Base-by-base conservation (phyloP, 2,329 filamentous ascomycete genomes). In the Dothiorella sarmentorum region DNA sequence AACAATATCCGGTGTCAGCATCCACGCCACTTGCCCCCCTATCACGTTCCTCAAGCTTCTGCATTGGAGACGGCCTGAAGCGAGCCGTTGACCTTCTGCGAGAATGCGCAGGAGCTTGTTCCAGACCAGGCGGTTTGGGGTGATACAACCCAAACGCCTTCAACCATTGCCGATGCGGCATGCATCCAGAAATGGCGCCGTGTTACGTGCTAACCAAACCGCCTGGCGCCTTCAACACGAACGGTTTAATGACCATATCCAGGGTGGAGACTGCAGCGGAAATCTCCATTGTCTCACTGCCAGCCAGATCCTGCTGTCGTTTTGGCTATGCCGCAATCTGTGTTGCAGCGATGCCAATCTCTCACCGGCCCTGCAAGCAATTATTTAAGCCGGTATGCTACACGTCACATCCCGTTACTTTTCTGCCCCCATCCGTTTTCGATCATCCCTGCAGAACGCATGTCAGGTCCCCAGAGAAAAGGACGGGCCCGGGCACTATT, bases 311-410 rank as follows among this genome's bases (percentile, higher is more conserved):
- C 52, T 33, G 18, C 51, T 42, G n/a, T 35, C 24, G 33, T 40
- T n/a, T n/a, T 38, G n/a, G 35, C 49, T 24, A 42, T 42, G 51
- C 51, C 18, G 51, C 52, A 11, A 44, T 33, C 38, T 24, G 40
- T 56, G 52, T 56, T 42, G 38, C 51, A 43, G 51, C 51, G 33
- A 15, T 52, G 51, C 52, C 26, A 56, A 44, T 56, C 52, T 35
- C 40, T 35, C 52, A 56, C 52, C 52, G 52, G 52, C 52, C 52
- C 38, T 53, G 52, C 20, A 43, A 33, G 26, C 38, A 27, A 20
- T 29, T 26, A 3, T 7, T 27, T 56, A 10, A 56, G 52, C 52
- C 52, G 52, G 17, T 17, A 33, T 56, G 52, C 37, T 43, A 56
- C 52, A 56, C 38, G 37, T 56, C 52, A 44, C 29, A 56, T 56